Base-by-base conservation (phyloP, 2,329 filamentous ascomycete genomes). In the Colletotrichum gloeosporioides region DNA sequence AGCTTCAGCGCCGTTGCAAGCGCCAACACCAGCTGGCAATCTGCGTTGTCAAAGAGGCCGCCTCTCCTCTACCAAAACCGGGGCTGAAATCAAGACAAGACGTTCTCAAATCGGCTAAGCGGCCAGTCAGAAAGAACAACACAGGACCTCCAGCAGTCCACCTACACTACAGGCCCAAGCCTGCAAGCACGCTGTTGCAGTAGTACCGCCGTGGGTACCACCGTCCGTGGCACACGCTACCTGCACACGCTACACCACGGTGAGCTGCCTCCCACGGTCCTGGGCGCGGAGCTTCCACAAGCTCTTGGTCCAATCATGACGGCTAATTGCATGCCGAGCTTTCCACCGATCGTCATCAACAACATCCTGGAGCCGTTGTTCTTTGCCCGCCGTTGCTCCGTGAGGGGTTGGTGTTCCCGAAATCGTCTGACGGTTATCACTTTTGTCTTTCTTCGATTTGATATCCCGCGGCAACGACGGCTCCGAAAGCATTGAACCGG, bases 281-380 rank as follows among this genome's bases (percentile, higher is more conserved):
- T 73, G 63, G 69, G 69, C 62, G 73, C 69, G n/a, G 69, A 73
- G 63, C 69, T 76, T 25, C 63, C 63, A 29, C 49, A 59, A 74
- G 64, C 64, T 53, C 53, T n/a, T 49, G 22, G 44, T 39, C 74
- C 74, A 76, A 76, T 76, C 74, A 76, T 10, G 12, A 8, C 15
- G 59, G 16, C 27, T 64, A 76, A 69, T 76, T 74, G 44, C 70
- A 49, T 68, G 73, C 65, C 70, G 39, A 69, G 64, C 69, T 44
- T 64, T 18, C 31, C 44, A 63, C 34, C 25, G 25, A 76, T 69
- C 73, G 64, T 76, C 73, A 76, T 73, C 70, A 36, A 64, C 59
- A 32, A 63, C 29, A 32, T 32, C 36, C 32, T 25, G 22, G 36
- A 44, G 70, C 22, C 63, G 32, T 29, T 65, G 31, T 44, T 22